phyloP scores from a whole-genome alignment of 2,329 filamentous ascomycete species.

The Gliomastix tumulicola region DNA sequence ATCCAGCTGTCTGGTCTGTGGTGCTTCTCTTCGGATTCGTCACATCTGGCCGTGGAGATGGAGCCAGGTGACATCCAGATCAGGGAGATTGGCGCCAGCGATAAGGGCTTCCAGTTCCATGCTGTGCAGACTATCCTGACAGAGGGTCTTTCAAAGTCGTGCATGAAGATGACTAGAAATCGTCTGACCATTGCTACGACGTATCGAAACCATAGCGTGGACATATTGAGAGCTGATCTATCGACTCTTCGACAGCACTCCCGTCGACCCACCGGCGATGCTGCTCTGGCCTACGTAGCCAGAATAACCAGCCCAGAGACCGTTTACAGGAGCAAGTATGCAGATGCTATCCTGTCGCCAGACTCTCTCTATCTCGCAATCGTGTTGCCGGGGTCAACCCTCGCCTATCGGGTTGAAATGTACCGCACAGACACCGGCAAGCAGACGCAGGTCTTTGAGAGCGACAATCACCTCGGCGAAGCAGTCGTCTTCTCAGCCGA shows the following conservation, averaged over 20 bases:
- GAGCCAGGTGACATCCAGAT: background rate
- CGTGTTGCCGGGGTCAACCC: background rate
- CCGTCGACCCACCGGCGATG: background rate
- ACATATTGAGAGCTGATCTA: too few species aligned
- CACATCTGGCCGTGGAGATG: background rate
- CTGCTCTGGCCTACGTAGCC: background rate
- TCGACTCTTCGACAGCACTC: too few species aligned
- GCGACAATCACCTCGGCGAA: background rate
- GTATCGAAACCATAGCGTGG: background rate
- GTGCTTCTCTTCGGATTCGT: background rate
- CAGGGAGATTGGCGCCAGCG: background rate
- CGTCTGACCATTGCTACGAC: background rate
- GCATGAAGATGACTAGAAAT: background rate
- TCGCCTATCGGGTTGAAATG: background rate
- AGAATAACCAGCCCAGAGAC: background rate
- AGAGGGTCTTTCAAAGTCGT: background rate
- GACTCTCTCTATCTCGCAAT: background rate
- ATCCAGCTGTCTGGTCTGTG: background rate
- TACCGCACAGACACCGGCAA: background rate
- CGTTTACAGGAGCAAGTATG: background rate
- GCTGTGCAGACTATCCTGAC: background rate
- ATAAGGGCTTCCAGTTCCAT: background rate
- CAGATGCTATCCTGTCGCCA: background rate
- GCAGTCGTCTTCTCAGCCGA: background rate
- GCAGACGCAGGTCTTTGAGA: background rate